phyloP scores from a whole-genome alignment of 1,284 basidiomycete species.

The Boletus holoroseus region DNA sequence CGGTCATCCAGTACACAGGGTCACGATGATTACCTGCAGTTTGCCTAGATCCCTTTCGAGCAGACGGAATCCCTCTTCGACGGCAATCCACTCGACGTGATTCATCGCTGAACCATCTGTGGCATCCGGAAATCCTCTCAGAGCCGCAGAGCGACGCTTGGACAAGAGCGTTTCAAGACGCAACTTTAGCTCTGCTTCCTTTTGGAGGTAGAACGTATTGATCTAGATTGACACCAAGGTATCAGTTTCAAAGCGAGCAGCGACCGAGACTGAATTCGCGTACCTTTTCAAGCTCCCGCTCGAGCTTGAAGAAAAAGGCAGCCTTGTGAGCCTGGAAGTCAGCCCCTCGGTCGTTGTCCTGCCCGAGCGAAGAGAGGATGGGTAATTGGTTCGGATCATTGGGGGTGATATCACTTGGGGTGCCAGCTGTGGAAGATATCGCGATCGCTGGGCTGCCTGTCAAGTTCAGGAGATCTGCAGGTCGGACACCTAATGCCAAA shows the following conservation, averaged over 20 bases:
- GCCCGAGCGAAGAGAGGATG: slow-evolving; percentile 53
- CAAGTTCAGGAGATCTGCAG: slow-evolving; percentile 48
- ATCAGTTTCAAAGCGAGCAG: slow-evolving; percentile 1
- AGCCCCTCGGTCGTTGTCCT: slow-evolving; percentile 64
- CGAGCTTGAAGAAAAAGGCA: slow-evolving; percentile 98
- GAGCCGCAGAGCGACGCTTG: slow-evolving; percentile 81
- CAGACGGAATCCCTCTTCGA: slow-evolving; percentile 93
- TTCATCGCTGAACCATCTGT: slow-evolving; percentile 54
- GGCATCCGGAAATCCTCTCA: slow-evolving; percentile 63
- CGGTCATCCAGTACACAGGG: slow-evolving; percentile 21
- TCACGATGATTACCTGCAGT: slow-evolving; percentile 64
- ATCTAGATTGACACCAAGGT: slow-evolving; percentile 53
- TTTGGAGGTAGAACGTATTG: slow-evolving; percentile 98
- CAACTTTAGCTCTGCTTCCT: slow-evolving; percentile 92
- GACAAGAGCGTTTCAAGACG: slow-evolving; percentile 90
- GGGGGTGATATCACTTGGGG: slow-evolving; percentile 13
- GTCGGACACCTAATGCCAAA: slow-evolving; percentile 78
- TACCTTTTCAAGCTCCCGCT: slow-evolving; percentile 97
- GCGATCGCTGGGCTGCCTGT: slow-evolving; percentile 11
- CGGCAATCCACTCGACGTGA: slow-evolving; percentile 86
- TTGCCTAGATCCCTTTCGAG: slow-evolving; percentile 96
- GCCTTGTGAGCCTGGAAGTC: slow-evolving; percentile 93
- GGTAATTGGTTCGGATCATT: slow-evolving; percentile 43
- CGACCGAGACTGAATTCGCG: slow-evolving; percentile 12
- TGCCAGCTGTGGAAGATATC: slow-evolving; percentile 11